These are phyloP conservation scores for Pelargonium fulgidum DNA, from an alignment of 441 rosid species.

Conservation along the genomic window DNA sequence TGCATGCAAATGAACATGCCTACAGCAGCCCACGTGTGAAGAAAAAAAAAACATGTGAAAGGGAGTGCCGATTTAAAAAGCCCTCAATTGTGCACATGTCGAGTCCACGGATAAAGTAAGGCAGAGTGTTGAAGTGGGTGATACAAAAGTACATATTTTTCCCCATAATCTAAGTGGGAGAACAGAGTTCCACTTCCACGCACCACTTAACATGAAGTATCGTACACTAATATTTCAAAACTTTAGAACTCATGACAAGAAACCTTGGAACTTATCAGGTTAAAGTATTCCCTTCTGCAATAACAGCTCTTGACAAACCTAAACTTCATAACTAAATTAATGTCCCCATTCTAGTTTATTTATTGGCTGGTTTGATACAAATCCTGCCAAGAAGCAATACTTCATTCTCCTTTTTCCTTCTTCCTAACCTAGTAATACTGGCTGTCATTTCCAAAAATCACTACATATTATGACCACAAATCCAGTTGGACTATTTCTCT, in stretches of 20 bases:
- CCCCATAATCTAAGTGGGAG: neutral
- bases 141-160: neutral
- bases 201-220: neutral
- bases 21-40: too few relatives aligned
- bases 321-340: neutral
- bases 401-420: neutral
- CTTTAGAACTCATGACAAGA: neutral
- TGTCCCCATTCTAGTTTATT: neutral
- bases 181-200: neutral
- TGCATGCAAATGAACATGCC: too few relatives aligned
- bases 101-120: too few relatives aligned
- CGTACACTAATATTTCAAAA: neutral
- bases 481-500: neutral
- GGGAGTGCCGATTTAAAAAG: too few relatives aligned
- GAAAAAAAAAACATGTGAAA: too few relatives aligned
- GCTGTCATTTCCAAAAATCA: neutral
- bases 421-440: neutral
- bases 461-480: neutral
- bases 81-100: too few relatives aligned
- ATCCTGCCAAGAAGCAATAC: neutral
- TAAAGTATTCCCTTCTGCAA: neutral
- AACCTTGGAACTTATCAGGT: neutral
- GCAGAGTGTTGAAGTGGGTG: neutral
- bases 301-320: neutral
- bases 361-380: too few relatives aligned